phyloP scores from a whole-genome alignment of 768 basidiomycete species.

The Leccinum aurantiacum region DNA sequence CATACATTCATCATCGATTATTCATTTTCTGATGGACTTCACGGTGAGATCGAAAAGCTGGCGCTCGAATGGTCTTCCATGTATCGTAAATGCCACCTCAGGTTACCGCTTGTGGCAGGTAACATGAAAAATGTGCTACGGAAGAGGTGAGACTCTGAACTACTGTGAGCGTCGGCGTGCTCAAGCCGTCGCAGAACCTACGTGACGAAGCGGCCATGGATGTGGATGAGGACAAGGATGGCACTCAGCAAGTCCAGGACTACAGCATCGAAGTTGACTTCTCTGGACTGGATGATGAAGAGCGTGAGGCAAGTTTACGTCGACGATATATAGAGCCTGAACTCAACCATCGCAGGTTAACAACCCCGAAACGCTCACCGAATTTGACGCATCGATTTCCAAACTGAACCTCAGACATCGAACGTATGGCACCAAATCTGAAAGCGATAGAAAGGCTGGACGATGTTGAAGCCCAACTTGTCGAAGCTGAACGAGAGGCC shows the following conservation, averaged over 20 bases:
- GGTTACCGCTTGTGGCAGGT: constrained; percentile 73
- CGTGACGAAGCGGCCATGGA: constrained; percentile 91
- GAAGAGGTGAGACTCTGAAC: constrained; percentile 69
- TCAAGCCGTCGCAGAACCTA: constrained; percentile 54
- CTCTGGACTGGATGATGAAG: constrained; percentile 67
- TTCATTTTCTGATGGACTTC: not conserved
- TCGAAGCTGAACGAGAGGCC: constrained; percentile 89
- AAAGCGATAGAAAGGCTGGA: constrained; percentile 93
- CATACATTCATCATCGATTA: constrained; percentile 24
- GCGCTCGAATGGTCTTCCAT: constrained; percentile 81
- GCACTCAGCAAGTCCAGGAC: constrained; percentile 72
- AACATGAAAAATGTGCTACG: constrained; percentile 88
- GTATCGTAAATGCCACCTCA: constrained; percentile 90
- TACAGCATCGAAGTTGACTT: constrained; percentile 94
- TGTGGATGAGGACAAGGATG: constrained; percentile 85
- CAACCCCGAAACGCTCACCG: constrained; percentile 59
- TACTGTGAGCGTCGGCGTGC: not conserved
- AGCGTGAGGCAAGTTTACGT: constrained; percentile 52
- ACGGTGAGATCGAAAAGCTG: constrained; percentile 89
- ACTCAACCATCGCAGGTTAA: constrained; percentile 45
- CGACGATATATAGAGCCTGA: not conserved
- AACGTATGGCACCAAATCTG: constrained; percentile 93
- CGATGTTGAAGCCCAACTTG: constrained; percentile 79
- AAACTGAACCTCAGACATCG: constrained; percentile 77
- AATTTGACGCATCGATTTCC: constrained; percentile 70